These are phyloP conservation scores for Coniella vitis DNA, from an alignment of 2,329 filamentous ascomycete genomes.

Conservation along the genomic window DNA sequence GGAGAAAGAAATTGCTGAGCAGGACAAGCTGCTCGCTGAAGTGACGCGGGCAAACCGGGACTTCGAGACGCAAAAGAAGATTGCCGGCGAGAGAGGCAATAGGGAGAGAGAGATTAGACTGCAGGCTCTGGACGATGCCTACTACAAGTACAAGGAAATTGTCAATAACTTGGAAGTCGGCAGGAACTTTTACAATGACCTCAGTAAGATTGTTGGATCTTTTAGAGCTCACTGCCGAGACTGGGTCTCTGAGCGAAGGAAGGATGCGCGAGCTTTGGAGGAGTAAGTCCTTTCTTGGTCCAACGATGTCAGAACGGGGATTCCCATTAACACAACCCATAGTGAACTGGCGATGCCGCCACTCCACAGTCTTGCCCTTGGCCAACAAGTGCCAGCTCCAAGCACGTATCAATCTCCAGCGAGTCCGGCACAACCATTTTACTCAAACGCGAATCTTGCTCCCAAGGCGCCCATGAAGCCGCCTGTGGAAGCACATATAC, in stretches of 20 bases:
- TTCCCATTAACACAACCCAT: conserved; percentile 4
- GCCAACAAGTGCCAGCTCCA: conserved; percentile 23
- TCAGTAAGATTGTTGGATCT: conserved; percentile 74
- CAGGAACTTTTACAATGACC: conserved; percentile 93
- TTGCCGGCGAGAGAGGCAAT: conserved; percentile 54
- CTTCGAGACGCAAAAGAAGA: conserved; percentile 66
- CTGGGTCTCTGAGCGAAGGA: conserved; percentile 74
- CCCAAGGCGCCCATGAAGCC: conserved; percentile 21
- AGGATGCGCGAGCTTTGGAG: conserved; percentile 74
- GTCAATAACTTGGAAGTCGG: conserved; percentile 86
- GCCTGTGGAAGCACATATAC: conserved; percentile 44
- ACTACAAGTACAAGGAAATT: conserved; percentile 94
- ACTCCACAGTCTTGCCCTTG: conserved; percentile 36
- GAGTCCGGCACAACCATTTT: conserved; percentile 22
- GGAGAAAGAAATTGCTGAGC: conserved; percentile 65
- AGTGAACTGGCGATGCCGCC: conserved; percentile 49
- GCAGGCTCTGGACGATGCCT: conserved; percentile 83
- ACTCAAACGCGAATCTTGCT: conserved; percentile 20
- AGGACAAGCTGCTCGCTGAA: conserved; percentile 62
- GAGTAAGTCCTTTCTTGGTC: conserved; percentile 46
- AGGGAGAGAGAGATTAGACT: conserved; percentile 76
- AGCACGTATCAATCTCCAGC: conserved; percentile 12
- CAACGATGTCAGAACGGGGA: too few species aligned
- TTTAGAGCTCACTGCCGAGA: conserved; percentile 73
- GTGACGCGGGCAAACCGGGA: conserved; percentile 70